Base-by-base conservation (phyloP, 2,329 filamentous ascomycete genomes). In the Clonostachys chloroleuca region DNA sequence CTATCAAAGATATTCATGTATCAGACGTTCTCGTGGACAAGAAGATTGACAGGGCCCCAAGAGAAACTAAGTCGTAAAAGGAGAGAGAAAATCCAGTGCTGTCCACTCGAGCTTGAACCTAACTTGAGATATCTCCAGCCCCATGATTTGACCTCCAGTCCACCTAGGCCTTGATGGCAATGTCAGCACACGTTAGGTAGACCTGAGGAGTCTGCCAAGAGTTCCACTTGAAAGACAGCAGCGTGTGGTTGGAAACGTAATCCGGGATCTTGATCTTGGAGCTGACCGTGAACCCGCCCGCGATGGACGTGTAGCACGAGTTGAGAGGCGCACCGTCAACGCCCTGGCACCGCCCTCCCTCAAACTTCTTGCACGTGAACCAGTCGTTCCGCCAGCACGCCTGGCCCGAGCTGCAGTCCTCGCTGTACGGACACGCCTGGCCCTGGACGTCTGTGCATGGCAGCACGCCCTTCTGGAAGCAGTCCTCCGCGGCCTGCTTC, bases 201-300 rank as follows among this genome's bases (percentile, higher is more conserved):
- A 79, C 65, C 59, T 80, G 77, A 0, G 65, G 64, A 0, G 76
- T 79, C 60, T 80, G 74, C 58, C 70, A 79, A 1, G 74, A 70
- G 59, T 80, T 79, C 77, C 75, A 80, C 48, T 72, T 70, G 56
- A 76, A 74, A 0, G 71, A 73, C 1, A 80, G 61, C 18, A 80
- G 60, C 0, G 76, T 80, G 53, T 80, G 76, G 44, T 70, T 63
- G 0, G 73, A 74, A 4, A 59, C 52, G 51, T 72, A 76, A 37
- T 75, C 62, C 1, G 75, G 75, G 30, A 78, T 66, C 56, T 68
- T 68, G 54, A 79, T 67, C 62, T 72, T 70, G 62, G 75, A 76
- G 13, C 71, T 71, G 10, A 79, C 74, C 0, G 72, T 75, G 55
- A 77, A 79, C 0, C 76, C 76, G 6, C 75, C 75, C 0, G 76